Evolutionary conservation across 1,284 basidiomycete species (phyloP).

Genomic region (Tilletiaria anomala): DNA sequence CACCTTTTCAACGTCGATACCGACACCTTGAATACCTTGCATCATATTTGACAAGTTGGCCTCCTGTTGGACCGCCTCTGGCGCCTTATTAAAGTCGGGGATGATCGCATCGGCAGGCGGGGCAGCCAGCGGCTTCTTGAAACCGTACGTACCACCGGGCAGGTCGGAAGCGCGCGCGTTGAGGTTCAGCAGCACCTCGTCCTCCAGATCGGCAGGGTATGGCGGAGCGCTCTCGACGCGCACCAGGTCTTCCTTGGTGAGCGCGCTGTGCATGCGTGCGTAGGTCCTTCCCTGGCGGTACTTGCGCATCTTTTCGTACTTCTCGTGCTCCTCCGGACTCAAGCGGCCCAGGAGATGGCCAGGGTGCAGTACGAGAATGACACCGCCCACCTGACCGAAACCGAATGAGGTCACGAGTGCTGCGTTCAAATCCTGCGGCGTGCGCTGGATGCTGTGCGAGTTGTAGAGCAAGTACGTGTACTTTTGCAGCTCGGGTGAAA

Average conservation of each 20-base stretch:
- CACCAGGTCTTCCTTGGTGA: conserved; percentile 45
- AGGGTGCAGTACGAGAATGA: conserved; percentile 73
- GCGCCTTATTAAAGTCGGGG: conserved; percentile 13
- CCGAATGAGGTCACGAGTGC: conserved; percentile 70
- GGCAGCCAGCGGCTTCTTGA: conserved; percentile 21
- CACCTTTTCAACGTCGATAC: conserved; percentile 60
- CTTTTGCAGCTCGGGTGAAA: conserved; percentile 78
- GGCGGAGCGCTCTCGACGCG: conserved; percentile 91
- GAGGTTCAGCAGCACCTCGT: conserved; percentile 77
- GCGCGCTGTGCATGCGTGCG: conserved; percentile 29
- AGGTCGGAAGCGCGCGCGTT: conserved; percentile 52
- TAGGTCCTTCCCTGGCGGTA: conserved; percentile 27
- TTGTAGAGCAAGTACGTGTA: conserved; percentile 91
- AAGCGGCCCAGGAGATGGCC: conserved; percentile 76
- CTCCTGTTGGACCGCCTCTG: conserved; percentile 18
- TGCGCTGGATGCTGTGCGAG: conserved; percentile 61
- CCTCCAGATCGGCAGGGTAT: conserved; percentile 74
- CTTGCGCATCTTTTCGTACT: conserved; percentile 48
- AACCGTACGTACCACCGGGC: conserved; percentile 21
- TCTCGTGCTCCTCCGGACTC: conserved; percentile 56
- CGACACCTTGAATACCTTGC: conserved; percentile 58
- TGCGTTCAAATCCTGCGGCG: conserved; percentile 27
- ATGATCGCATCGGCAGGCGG: conserved; percentile 14
- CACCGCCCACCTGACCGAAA: conserved; percentile 88
- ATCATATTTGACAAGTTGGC: conserved; percentile 11